A percentile compares a stretch with the other conserved stretches of the same genome.
Evolutionary conservation across 495 filamentous ascomycete species (phyloP).

Genomic region (Hypoxylon subgilvum): DNA sequence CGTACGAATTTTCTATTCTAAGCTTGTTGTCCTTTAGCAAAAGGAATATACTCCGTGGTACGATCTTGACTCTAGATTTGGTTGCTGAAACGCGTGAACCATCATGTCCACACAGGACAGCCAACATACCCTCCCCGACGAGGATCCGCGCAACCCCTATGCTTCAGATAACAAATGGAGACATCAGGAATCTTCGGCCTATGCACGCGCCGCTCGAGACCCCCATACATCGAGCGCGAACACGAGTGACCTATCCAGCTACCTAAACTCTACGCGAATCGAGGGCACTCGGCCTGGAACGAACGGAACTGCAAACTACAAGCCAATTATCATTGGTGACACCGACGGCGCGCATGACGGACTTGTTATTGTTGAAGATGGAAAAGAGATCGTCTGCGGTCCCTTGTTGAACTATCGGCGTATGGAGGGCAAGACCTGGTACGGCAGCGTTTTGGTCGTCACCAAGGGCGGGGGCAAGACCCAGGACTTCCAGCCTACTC

Average conservation of each 20-base stretch:
- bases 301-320: conserved; percentile 41
- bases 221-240: conserved; percentile 45
- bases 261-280: conserved; percentile 56
- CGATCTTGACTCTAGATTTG: not conserved
- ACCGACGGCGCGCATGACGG: conserved; percentile 39
- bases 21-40: not conserved
- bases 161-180: conserved; percentile 57
- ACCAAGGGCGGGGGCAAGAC: conserved; percentile 66
- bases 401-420: conserved; percentile 84
- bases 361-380: conserved; percentile 36
- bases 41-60: not conserved
- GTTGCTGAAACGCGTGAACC: not conserved
- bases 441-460: conserved; percentile 83
- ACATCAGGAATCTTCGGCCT: conserved; percentile 59
- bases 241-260: conserved; percentile 56
- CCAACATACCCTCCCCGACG: conserved; percentile 38
- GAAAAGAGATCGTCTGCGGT: conserved; percentile 73
- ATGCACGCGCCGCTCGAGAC: conserved; percentile 48
- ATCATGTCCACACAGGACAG: conserved; percentile 39
- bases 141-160: conserved; percentile 51
- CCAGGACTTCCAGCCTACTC: conserved; percentile 39
- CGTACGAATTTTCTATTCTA: not conserved
- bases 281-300: conserved; percentile 36
- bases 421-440: conserved; percentile 78
- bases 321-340: conserved; percentile 50